These are phyloP conservation scores for Quercus gilva DNA, from an alignment of 306 rosid species.

Conservation along the genomic window DNA sequence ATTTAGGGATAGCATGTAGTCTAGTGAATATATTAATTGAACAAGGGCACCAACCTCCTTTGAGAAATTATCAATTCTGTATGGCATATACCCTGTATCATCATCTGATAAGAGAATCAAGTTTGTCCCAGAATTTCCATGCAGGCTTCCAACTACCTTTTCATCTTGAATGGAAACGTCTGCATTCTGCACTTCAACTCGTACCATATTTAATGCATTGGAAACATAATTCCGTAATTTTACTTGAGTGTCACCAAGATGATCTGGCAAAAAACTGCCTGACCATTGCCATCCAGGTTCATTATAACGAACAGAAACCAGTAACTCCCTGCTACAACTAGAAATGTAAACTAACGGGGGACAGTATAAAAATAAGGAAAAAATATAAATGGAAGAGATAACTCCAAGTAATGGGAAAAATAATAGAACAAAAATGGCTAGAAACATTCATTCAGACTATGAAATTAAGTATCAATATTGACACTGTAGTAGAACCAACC, in stretches of 20 bases:
- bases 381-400: not conserved
- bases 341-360: constrained; percentile 19
- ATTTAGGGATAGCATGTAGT: constrained; percentile 12
- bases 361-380: not conserved
- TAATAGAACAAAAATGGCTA: not conserved
- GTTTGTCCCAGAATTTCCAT: constrained; percentile 88
- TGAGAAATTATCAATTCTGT: constrained; percentile 91
- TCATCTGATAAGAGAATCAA: constrained; percentile 95
- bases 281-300: constrained; percentile 99
- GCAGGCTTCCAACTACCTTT: constrained; percentile 76
- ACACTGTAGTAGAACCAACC: not conserved
- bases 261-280: constrained; percentile 89
- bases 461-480: not conserved
- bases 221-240: constrained; percentile 76
- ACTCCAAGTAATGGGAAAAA: constrained; percentile 1
- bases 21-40: constrained; percentile 1
- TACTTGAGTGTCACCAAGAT: constrained; percentile 89
- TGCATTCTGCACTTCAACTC: constrained; percentile 95
- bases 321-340: constrained; percentile 70
- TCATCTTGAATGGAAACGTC: constrained; percentile 80
- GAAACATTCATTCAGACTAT: not conserved
- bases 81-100: constrained; percentile 94
- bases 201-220: constrained; percentile 67
- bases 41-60: constrained; percentile 70
- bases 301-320: constrained; percentile 70